Percentiles rank a stretch among this genome's conserved stretches.
Evolutionary conservation across 2,329 filamentous ascomycete genomes (phyloP).

Genomic region (Botrytis squamosa): DNA sequence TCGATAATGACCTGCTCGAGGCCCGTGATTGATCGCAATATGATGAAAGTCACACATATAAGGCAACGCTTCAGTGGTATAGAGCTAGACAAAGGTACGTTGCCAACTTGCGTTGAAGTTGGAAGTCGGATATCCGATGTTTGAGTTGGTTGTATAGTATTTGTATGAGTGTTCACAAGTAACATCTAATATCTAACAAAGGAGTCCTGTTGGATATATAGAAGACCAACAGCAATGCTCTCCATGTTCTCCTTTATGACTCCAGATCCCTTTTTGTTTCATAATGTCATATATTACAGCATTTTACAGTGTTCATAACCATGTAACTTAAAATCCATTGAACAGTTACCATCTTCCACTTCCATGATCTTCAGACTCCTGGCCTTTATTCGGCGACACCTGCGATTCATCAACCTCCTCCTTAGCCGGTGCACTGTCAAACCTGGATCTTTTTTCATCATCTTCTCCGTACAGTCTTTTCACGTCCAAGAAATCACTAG

Average conservation of each 20-base stretch:
- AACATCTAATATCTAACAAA: neutral
- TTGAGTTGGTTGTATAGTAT: neutral
- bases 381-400: neutral
- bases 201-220: neutral
- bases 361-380: neutral
- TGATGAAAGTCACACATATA: neutral
- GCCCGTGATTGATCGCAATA: neutral
- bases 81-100: too few species aligned
- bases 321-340: neutral
- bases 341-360: neutral
- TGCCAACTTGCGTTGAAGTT: neutral
- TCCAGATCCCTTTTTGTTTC: neutral
- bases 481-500: conserved; percentile 7
- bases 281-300: conserved; percentile 11
- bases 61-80: neutral
- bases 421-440: neutral
- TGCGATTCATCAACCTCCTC: neutral
- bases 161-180: neutral
- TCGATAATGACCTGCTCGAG: neutral
- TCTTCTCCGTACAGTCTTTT: neutral
- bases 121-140: neutral
- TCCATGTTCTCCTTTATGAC: neutral
- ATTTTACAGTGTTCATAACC: neutral
- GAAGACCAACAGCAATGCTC: neutral
- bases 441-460: neutral